These are phyloP conservation scores for Skeletonema menzelii DNA, from an alignment of 108 stramenopile species.

Conservation along the genomic window DNA sequence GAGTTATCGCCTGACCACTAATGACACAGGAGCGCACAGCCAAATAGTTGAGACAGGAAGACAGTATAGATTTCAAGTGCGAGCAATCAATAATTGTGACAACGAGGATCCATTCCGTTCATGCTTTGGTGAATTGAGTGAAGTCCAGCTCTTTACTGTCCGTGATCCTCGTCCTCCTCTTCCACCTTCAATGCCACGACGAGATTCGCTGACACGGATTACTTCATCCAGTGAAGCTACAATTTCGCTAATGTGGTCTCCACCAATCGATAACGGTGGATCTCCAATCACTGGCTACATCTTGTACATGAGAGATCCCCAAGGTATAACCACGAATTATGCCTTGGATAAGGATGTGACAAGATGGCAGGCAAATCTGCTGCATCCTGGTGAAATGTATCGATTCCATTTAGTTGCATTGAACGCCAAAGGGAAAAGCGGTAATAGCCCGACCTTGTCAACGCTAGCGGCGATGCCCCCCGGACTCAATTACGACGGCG, in stretches of 20 bases:
- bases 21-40: conserved; percentile 39
- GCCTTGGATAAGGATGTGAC: conserved; percentile 21
- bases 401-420: conserved; percentile 75
- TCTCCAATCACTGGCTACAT: conserved; percentile 73
- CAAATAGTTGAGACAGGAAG: conserved; percentile 70
- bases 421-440: conserved; percentile 64
- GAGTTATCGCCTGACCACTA: conserved; percentile 52
- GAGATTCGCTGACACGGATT: conserved; percentile 47
- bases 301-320: conserved; percentile 58
- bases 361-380: conserved; percentile 24
- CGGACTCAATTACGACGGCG: conserved; percentile 46
- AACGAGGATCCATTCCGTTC: conserved; percentile 47
- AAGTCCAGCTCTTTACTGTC: conserved; percentile 65
- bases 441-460: conserved; percentile 60
- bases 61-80: conserved; percentile 76
- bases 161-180: conserved; percentile 60
- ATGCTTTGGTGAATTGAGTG: conserved; percentile 69
- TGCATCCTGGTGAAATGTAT: conserved; percentile 70
- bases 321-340: conserved; percentile 26
- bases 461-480: conserved; percentile 61
- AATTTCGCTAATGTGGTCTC: conserved; percentile 57
- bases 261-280: conserved; percentile 86
- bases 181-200: conserved; percentile 67
- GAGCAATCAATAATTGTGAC: conserved; percentile 82
- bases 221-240: conserved; percentile 43